phyloP scores from a whole-genome alignment of 768 basidiomycete species.

The Neoboletus magnificus region DNA sequence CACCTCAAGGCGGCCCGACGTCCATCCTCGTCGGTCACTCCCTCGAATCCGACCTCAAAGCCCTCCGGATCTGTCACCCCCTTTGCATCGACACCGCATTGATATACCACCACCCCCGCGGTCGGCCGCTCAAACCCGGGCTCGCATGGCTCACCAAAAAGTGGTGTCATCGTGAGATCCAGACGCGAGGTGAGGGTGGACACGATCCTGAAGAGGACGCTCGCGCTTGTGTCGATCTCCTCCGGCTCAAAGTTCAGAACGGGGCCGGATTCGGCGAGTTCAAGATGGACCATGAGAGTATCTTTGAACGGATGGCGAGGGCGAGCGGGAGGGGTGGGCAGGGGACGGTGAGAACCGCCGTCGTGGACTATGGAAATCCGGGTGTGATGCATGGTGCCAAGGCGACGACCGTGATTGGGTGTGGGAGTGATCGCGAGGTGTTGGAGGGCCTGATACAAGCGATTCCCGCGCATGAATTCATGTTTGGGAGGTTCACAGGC shows the following conservation, averaged over 20 bases:
- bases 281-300: conserved; percentile 78
- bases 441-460: conserved; percentile 63
- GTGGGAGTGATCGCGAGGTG: conserved; percentile 75
- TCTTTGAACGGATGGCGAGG: conserved; percentile 81
- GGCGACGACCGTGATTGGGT: conserved; percentile 72
- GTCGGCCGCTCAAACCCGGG: conserved; percentile 90
- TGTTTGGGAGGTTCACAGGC: conserved; percentile 80
- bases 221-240: conserved; percentile 77
- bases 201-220: conserved; percentile 97
- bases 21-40: conserved; percentile 93
- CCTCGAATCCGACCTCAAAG: conserved; percentile 89
- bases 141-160: conserved; percentile 96
- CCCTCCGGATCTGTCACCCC: conserved; percentile 83
- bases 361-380: conserved; percentile 86
- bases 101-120: conserved; percentile 88
- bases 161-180: conserved; percentile 90
- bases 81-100: conserved; percentile 90
- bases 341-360: conserved; percentile 53
- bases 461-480: conserved; percentile 67
- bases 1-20: conserved; percentile 46
- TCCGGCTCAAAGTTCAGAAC: conserved; percentile 75
- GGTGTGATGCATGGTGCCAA: conserved; percentile 81
- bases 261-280: conserved; percentile 85
- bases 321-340: conserved; percentile 39
- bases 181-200: conserved; percentile 76